Conservation (phyloP, 345 rosid genomes). For the Bruguiera sexangula region DNA sequence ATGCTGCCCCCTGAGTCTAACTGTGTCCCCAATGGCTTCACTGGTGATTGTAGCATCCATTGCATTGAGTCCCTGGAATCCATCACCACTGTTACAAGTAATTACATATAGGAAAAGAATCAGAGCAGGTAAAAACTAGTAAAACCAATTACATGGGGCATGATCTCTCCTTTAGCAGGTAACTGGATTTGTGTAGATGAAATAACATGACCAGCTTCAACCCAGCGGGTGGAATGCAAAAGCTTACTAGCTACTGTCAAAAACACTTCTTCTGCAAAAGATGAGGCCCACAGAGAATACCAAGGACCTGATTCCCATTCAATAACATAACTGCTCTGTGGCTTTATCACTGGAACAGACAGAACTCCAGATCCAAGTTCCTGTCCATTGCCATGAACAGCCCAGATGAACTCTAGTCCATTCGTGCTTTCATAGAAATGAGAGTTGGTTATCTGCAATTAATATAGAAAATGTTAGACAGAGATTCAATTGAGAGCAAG, state of each 20-base stretch:
- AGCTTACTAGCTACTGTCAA: constrained; percentile 61
- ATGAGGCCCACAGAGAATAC: constrained; percentile 67
- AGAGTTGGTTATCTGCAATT: constrained; percentile 64
- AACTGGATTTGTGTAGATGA: constrained; percentile 75
- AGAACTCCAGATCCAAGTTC: constrained; percentile 70
- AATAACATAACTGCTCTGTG: constrained; percentile 62
- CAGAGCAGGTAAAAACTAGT: not conserved
- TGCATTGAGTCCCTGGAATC: constrained; percentile 53
- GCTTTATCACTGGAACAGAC: constrained; percentile 55
- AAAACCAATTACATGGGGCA: constrained; percentile 55
- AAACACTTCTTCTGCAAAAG: constrained; percentile 57
- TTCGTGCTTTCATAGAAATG: constrained; percentile 65
- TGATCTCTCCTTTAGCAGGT: constrained; percentile 51
- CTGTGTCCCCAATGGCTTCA: constrained; percentile 50
- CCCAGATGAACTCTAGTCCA: constrained; percentile 74
- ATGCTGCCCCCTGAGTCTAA: constrained; percentile 52
- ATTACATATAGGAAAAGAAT: not conserved
- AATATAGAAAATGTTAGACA: constrained; percentile 21
- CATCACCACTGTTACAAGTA: constrained; percentile 7
- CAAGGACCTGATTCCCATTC: constrained; percentile 82
- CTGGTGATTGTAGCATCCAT: constrained; percentile 36
- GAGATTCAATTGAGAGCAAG: constrained; percentile 1
- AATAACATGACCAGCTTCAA: constrained; percentile 73
- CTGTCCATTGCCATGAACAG: constrained; percentile 62
- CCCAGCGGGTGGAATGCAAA: constrained; percentile 60